Base-by-base conservation (phyloP, 345 rosid genomes). In the Pseudoturritis turrita region DNA sequence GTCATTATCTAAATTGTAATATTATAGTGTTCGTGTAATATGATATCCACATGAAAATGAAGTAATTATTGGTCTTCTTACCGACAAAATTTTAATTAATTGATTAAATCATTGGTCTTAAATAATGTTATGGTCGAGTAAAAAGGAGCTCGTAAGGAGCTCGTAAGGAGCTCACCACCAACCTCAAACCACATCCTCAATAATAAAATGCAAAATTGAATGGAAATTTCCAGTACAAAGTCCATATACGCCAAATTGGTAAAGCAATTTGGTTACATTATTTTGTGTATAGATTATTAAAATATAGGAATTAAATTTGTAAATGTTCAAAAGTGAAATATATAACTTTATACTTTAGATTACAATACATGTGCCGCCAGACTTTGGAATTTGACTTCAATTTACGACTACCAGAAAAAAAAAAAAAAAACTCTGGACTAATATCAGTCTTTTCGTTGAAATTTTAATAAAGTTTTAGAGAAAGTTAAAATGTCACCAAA, bases 341-440 rank as follows among this genome's bases (percentile, higher is more conserved):
- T 50, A 9, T 50, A 31, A 59, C 68, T 29, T 50, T 43, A 25
- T 51, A 59, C 46, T 66, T 57, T 57, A 14, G 12, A 31, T 28
- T 58, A 66, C 22, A 37, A 40, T 64, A 46, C 5, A 7, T 11
- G 57, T 44, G 68, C 73, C 39, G 46, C 68, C 68, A 50, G 22
- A 50, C 19, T 67, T 59, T 40, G 17, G 46, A 74, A 15, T 58
- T 65, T 74, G 73, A 74, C 73, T 74, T 57, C 62, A 21, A 65
- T 65, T 58, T 58, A 19, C 51, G 61, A 49, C 36, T 43, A 47
- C 52, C 19, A 22, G 31, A 1, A 62, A 3, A 13, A 39, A 10
- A 7, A 51, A 33, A 9, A 33, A 1, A 69, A 29, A 69, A 57
- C 23, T 56, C 54, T 14, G 10, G 36, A 44, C 73, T 69, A 9